These are phyloP conservation scores for Trichoderma asperelloides DNA, from an alignment of 495 filamentous ascomycete genomes.

Conservation along the genomic window DNA sequence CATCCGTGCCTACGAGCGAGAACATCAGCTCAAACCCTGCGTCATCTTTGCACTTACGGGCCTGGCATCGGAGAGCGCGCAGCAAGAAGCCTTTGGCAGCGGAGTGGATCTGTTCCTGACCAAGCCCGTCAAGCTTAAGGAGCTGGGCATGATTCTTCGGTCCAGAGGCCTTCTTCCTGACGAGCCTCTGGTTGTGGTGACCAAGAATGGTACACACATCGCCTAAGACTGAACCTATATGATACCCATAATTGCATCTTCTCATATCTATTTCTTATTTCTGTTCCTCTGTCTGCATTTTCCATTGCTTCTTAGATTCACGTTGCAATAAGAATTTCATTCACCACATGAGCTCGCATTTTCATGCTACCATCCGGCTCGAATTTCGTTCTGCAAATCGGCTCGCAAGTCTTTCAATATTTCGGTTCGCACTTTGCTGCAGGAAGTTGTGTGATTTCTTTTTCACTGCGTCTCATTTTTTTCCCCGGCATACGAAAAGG, in stretches of 20 bases:
- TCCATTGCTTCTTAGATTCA: background rate
- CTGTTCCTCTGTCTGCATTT: no score
- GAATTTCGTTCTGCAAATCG: no score
- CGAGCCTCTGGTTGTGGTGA: background rate
- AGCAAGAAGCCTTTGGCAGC: slow-evolving; percentile 52
- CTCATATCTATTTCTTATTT: no score
- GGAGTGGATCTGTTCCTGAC: slow-evolving; percentile 65
- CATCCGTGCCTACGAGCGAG: slow-evolving; percentile 54
- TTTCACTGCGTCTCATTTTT: no score
- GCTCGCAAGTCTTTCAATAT: no score
- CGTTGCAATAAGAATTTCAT: no score
- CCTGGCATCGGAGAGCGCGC: slow-evolving; percentile 51
- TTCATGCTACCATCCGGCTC: no score
- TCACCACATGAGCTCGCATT: no score
- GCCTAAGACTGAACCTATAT: background rate
- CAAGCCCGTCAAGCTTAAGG: slow-evolving; percentile 50
- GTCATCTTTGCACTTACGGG: slow-evolving; percentile 63
- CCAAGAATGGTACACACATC: background rate
- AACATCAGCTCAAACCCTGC: slow-evolving; percentile 26
- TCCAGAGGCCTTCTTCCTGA: background rate
- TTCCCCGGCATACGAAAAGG: no score
- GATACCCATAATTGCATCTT: background rate
- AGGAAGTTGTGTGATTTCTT: background rate
- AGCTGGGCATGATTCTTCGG: slow-evolving; percentile 18
- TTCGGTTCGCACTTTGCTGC: no score